Conservation (phyloP, 1,284 basidiomycete genomes). For the Tilletiaria anomala region DNA sequence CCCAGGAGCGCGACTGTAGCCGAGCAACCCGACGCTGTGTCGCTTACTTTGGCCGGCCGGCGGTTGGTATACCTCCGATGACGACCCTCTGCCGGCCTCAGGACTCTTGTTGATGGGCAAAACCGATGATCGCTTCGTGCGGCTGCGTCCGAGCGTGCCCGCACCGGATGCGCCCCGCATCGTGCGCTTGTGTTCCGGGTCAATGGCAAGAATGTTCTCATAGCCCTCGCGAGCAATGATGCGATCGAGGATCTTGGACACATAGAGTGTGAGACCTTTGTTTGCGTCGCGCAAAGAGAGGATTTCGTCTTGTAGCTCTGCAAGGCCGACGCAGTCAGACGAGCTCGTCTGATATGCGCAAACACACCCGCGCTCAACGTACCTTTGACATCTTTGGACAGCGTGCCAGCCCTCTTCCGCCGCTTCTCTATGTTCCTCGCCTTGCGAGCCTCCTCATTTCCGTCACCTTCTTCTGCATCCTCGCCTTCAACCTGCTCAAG, state of each 20-base stretch:
- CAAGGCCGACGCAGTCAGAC: no score
- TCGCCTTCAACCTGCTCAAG: constrained; percentile 64
- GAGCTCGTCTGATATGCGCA: background rate
- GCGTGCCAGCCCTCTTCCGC: no score
- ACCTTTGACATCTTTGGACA: no score
- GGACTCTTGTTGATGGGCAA: no score
- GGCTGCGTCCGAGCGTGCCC: constrained; percentile 11
- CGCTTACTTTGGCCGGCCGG: no score
- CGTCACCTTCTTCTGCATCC: constrained; percentile 50
- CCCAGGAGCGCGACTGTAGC: no score
- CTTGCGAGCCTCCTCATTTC: constrained; percentile 10
- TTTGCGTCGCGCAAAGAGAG: constrained; percentile 84
- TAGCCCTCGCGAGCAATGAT: constrained; percentile 86
- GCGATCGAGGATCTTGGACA: constrained; percentile 87
- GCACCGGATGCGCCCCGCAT: no score
- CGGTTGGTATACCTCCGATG: no score
- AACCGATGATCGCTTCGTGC: constrained; percentile 49
- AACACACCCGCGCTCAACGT: constrained; percentile 22
- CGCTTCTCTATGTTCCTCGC: no score
- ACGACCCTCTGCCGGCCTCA: no score
- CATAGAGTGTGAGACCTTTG: constrained; percentile 80
- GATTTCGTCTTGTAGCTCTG: constrained; percentile 51
- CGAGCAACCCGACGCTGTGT: no score
- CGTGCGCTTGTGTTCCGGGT: constrained; percentile 44
- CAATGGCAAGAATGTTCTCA: constrained; percentile 76